phyloP scores from a whole-genome alignment of 116 monocot genomes.

The Trichopus zeylanicus region DNA sequence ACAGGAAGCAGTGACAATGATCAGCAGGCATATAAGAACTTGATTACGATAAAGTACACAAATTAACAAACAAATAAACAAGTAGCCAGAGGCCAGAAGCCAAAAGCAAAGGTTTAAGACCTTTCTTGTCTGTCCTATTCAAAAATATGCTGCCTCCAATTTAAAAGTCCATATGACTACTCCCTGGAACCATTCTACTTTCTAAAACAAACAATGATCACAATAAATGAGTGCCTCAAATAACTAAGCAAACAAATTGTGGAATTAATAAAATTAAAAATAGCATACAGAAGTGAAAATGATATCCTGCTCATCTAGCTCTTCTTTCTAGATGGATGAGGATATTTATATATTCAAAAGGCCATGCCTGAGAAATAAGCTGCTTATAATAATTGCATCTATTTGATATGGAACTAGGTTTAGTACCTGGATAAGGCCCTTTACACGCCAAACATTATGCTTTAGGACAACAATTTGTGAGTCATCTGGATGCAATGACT shows the following conservation, averaged over 20 bases:
- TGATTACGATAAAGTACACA: too few species aligned
- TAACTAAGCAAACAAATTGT: neutral
- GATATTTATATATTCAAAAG: neutral
- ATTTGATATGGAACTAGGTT: neutral
- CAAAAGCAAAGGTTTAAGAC: too few species aligned
- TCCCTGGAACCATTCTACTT: neutral
- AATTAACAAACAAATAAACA: too few species aligned
- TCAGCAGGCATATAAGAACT: too few species aligned
- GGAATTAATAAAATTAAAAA: too few species aligned
- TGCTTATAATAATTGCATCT: neutral
- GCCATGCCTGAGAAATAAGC: neutral
- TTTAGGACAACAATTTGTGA: slow-evolving; percentile 58
- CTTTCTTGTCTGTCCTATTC: too few species aligned
- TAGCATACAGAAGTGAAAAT: too few species aligned
- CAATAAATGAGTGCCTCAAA: neutral
- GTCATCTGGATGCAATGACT: slow-evolving; percentile 55
- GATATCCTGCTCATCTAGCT: too few species aligned
- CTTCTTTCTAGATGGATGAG: neutral
- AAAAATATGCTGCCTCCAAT: too few species aligned
- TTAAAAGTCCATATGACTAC: too few species aligned
- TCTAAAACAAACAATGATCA: neutral
- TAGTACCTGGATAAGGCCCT: slow-evolving; percentile 62
- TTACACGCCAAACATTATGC: slow-evolving; percentile 78
- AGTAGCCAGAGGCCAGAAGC: too few species aligned
- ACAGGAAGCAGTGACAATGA: too few species aligned